Percentiles rank a stretch among this genome's conserved stretches.
phyloP scores from a whole-genome alignment of 495 filamentous ascomycete genomes.

The Aspergillus baeticus region DNA sequence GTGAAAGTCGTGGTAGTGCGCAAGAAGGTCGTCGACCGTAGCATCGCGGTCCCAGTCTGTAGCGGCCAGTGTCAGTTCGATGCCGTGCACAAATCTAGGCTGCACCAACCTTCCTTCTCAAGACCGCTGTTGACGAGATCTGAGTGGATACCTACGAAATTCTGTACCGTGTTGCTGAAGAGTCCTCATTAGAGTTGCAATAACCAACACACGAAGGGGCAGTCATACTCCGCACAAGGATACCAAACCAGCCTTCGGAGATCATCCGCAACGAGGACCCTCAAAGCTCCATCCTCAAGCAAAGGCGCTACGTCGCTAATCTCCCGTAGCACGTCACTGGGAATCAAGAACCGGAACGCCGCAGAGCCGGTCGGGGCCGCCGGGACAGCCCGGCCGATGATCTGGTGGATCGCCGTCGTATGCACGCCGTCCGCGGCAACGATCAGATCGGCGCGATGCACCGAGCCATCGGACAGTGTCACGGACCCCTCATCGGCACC shows the following conservation, averaged over 20 bases:
- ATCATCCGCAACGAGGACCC: background rate
- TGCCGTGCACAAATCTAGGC: background rate
- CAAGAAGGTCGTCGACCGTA: background rate
- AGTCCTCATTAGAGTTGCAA: background rate
- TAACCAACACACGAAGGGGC: background rate
- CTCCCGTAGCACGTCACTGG: conserved; percentile 12
- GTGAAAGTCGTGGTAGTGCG: background rate
- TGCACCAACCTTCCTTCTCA: conserved; percentile 12
- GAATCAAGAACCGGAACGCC: conserved; percentile 28
- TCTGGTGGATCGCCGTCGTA: conserved; percentile 24
- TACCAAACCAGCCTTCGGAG: conserved; percentile 33
- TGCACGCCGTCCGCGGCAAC: conserved; percentile 54
- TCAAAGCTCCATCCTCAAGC: background rate
- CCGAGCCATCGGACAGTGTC: conserved; percentile 31
- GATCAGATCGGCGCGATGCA: conserved; percentile 40
- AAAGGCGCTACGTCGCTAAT: background rate
- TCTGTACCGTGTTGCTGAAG: conserved; percentile 42
- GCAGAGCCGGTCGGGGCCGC: conserved; percentile 14
- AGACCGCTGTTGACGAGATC: background rate
- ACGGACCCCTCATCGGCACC: conserved; percentile 37
- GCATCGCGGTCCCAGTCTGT: conserved; percentile 9
- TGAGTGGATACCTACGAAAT: conserved; percentile 42
- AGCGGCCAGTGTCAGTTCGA: background rate
- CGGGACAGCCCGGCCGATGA: conserved; percentile 10
- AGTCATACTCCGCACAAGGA: conserved; percentile 25